A percentile compares a stretch with the other conserved stretches of the same genome.
Evolutionary conservation across 306 rosid species (phyloP).

Genomic region (Senna tora): DNA sequence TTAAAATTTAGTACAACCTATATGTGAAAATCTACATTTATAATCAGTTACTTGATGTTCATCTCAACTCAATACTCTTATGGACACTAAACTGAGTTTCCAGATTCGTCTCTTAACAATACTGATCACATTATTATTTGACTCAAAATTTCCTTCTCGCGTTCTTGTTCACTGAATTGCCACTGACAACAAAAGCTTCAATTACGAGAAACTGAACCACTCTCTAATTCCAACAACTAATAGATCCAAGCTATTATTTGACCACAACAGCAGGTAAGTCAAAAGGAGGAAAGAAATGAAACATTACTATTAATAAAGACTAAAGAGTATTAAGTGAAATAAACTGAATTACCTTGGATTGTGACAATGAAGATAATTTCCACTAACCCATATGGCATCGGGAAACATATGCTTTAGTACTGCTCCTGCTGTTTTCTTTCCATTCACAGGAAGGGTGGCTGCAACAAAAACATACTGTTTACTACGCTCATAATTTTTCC

Average conservation of each 20-base stretch:
- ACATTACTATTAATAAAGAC: constrained; percentile 5
- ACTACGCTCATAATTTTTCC: constrained; percentile 76
- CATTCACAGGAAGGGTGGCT: constrained; percentile 95
- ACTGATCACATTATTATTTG: not conserved
- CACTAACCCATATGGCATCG: constrained; percentile 82
- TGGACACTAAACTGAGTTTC: constrained; percentile 2
- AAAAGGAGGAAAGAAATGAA: constrained; percentile 26
- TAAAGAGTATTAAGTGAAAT: constrained; percentile 13
- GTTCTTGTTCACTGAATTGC: not conserved
- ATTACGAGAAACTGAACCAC: not conserved
- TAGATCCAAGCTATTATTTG: constrained; percentile 19
- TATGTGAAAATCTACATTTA: not conserved
- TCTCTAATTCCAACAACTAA: constrained; percentile 21
- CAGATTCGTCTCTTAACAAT: not conserved
- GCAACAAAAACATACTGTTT: constrained; percentile 96
- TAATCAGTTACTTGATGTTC: not conserved
- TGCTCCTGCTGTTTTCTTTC: constrained; percentile 93
- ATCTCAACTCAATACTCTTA: not conserved
- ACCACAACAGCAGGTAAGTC: constrained; percentile 29
- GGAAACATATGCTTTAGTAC: constrained; percentile 84
- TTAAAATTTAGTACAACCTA: not conserved
- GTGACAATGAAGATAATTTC: constrained; percentile 93
- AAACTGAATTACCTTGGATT: constrained; percentile 71
- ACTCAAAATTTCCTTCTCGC: constrained; percentile 8
- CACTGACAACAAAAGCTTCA: not conserved